Base-by-base conservation (phyloP, 2,329 filamentous ascomycete genomes). In the Apiospora arundinis region DNA sequence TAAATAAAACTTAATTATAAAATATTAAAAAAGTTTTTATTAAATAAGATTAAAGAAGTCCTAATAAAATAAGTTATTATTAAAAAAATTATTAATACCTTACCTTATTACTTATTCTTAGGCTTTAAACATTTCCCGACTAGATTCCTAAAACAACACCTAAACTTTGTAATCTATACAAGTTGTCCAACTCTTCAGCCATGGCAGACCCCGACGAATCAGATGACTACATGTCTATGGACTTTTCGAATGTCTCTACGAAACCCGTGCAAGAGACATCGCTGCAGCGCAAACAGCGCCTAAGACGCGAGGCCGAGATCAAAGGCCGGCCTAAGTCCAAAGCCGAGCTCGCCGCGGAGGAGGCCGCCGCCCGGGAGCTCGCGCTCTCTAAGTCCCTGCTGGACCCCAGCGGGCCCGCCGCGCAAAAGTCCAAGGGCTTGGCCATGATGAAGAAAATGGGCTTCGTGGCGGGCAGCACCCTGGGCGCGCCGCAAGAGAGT, bases 401-500 rank as follows among this genome's bases (percentile, higher is more conserved):
- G 8, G 88, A 78, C 25, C 72, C 70, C 9, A 48, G 91, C 25
- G 80, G 83, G 49, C 81, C 85, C 7, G 81, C 81, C 21, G 83
- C 87, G 21, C 87, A 89, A 68, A 88, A 88, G 76, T 97, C 92
- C 83, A 98, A 98, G 80, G 96, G 95, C 1, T 90, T 97, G 73
- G 91, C 93, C 74, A 98, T 99, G 94, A 97, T 99, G 95, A 92
- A 94, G 28, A 95, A 94, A 82, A 93, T 99, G 87, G 96, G 96
- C 0, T 99, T 97, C 84, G 92, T 90, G 71, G 85, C 89, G 25
- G 95, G 95, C 32, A 90, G 90, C 46, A 88, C 91, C 0, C 85
- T 98, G 3, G 96, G 96, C 1, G 90, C 88, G 75, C 84, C 88
- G 75, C 84, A 86, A n/a, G 83, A 83, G 11, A 82, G 83, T 37